Conservation (phyloP, 768 basidiomycete genomes). For the Leccinellum rugosiceps region DNA sequence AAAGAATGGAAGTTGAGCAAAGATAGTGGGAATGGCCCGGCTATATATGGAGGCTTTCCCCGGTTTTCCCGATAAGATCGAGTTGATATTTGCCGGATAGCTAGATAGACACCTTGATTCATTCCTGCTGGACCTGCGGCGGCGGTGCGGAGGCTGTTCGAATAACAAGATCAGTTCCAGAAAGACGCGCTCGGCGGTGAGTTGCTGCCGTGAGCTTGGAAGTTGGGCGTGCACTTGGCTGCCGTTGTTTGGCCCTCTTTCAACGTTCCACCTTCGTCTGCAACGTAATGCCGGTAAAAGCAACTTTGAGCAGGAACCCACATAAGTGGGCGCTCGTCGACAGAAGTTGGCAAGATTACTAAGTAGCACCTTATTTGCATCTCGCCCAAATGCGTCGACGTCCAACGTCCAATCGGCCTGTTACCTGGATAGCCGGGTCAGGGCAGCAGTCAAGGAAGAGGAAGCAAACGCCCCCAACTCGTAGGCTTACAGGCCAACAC, state of each 20-base stretch:
- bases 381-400: no score
- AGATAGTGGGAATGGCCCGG: no score
- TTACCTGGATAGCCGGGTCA: background rate
- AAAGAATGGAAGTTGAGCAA: background rate
- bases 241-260: background rate
- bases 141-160: background rate
- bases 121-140: background rate
- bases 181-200: background rate
- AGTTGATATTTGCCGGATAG: background rate
- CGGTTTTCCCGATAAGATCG: background rate
- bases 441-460: background rate
- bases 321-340: no score
- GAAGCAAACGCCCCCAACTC: background rate
- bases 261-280: no score
- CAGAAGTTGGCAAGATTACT: no score
- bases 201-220: background rate
- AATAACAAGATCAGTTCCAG: background rate
- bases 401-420: no score
- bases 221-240: background rate
- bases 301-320: no score
- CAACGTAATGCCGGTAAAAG: no score
- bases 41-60: background rate
- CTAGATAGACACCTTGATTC: background rate
- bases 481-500: slow-evolving; percentile 1
- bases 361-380: no score